These are phyloP conservation scores for Podila horticola DNA, from an alignment of 192 early-diverging fungal species.

Conservation along the genomic window DNA sequence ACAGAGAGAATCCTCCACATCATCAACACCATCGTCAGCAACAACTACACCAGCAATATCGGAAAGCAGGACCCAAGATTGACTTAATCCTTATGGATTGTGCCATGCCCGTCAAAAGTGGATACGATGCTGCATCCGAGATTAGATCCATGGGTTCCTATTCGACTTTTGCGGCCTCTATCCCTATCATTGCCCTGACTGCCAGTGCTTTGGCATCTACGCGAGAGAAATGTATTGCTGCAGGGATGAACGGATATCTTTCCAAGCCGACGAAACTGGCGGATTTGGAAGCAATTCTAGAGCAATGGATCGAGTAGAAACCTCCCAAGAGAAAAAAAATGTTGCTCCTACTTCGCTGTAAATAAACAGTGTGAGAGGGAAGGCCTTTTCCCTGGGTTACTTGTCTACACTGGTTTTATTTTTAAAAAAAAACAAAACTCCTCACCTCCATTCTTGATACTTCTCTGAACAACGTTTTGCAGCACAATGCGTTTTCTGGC, in stretches of 20 bases:
- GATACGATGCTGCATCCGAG: slow-evolving; percentile 62
- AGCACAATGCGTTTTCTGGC: too few species aligned
- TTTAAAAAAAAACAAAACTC: too few species aligned
- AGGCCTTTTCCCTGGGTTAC: too few species aligned
- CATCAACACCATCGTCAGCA: slow-evolving; percentile 1
- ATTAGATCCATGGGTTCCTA: slow-evolving; percentile 54
- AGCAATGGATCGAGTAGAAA: slow-evolving; percentile 48
- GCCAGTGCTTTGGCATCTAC: slow-evolving; percentile 64
- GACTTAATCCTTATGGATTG: slow-evolving; percentile 64
- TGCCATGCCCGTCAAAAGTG: slow-evolving; percentile 72
- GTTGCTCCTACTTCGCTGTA: too few species aligned
- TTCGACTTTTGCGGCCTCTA: slow-evolving; percentile 23
- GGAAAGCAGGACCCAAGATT: slow-evolving; percentile 19
- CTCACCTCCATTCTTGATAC: too few species aligned
- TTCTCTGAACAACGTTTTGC: too few species aligned
- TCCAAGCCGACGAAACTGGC: slow-evolving; percentile 58
- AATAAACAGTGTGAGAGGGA: too few species aligned
- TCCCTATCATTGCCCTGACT: slow-evolving; percentile 69
- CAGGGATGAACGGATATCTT: slow-evolving; percentile 60
- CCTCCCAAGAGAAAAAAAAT: too few species aligned
- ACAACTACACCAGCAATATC: not conserved
- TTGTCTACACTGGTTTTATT: too few species aligned
- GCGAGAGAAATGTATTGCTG: slow-evolving; percentile 53
- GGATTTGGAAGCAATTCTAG: slow-evolving; percentile 50
- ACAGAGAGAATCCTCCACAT: slow-evolving; percentile 10